Evolutionary conservation across 768 basidiomycete species (phyloP), one percentile per base, ranked within the genome.

Genomic region (Russula sp.): DNA sequence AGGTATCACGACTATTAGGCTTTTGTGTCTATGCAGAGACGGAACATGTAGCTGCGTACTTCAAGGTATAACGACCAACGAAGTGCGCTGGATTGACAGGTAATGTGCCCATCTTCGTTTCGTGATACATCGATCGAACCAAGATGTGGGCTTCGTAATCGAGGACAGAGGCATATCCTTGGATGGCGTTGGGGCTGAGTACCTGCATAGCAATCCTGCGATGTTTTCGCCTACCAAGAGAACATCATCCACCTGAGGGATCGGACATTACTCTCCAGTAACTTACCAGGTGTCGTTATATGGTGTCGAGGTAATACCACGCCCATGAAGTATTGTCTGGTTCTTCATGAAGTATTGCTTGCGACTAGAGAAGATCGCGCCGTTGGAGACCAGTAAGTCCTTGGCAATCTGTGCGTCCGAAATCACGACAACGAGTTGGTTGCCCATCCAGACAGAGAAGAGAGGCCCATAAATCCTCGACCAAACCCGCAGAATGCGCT

Each of bases 371-470:
- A 79, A 81, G 16, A 76, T 71, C 11, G 77, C 69, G 48, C 79
- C 77, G 49, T 79, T 77, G 25, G 74, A 75, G 25, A 79, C 75
- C 68, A 80, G 68, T 36, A 81, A 69, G 59, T 80, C 79, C 52
- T 75, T 75, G 0, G 74, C 78, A 16, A 80, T 72, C 20, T 71
- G 70, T 6, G 79, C 74, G 64, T 79, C 77, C 7, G 78, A 79
- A 39, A 81, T 60, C 49, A 79, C 70, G 50, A 81, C 73, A 63
- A 79, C 77, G 25, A 79, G 75, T 61, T 79, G 79, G 62, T 77
- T 75, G 20, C 79, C 79, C 25, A 81, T 72, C 73, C 74, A 77
- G 55, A 81, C 60, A 7, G 79, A 79, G 63, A 75, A 80, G 7
- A 81, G 56, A 0, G 77, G 69, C 0, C 79, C 79, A 59, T 73